Conservation (phyloP, 352 stramenopile species). For the Thalassiosira livingstoniorum region DNA sequence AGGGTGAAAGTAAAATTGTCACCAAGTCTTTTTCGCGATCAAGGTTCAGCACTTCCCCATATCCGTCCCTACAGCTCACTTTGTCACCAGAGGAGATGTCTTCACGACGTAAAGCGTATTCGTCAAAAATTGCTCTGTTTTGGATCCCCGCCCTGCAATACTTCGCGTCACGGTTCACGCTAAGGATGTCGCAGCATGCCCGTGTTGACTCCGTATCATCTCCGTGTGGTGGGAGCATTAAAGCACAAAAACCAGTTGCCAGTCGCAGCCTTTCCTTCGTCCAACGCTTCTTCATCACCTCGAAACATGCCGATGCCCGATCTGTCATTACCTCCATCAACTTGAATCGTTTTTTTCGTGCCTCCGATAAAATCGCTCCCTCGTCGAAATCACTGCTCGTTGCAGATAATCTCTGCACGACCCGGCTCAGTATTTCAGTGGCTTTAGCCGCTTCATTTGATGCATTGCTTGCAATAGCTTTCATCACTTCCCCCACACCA, state of each 20-base stretch:
- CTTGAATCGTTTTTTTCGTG: not conserved
- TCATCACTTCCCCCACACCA: not conserved
- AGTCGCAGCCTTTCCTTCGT: not conserved
- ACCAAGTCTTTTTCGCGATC: not conserved
- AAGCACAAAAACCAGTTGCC: not conserved
- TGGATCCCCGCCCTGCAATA: not conserved
- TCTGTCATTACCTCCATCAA: not conserved
- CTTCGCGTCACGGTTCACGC: constrained; percentile 12
- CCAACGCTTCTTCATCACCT: not conserved
- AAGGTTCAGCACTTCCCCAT: not conserved
- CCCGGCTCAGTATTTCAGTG: not conserved
- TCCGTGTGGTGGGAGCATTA: not conserved
- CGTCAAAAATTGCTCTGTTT: not conserved
- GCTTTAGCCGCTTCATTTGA: not conserved
- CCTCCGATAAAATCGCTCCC: not conserved
- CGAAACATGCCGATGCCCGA: not conserved
- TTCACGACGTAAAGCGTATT: not conserved
- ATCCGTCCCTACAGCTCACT: not conserved
- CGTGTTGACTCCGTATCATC: not conserved
- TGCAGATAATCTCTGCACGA: not conserved
- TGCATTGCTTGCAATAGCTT: not conserved
- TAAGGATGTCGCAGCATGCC: not conserved
- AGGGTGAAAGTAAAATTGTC: not conserved
- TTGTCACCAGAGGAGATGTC: not conserved
- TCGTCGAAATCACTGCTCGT: not conserved